Conservation (phyloP, 2,329 filamentous ascomycete species). For the Colletotrichum sp. region DNA sequence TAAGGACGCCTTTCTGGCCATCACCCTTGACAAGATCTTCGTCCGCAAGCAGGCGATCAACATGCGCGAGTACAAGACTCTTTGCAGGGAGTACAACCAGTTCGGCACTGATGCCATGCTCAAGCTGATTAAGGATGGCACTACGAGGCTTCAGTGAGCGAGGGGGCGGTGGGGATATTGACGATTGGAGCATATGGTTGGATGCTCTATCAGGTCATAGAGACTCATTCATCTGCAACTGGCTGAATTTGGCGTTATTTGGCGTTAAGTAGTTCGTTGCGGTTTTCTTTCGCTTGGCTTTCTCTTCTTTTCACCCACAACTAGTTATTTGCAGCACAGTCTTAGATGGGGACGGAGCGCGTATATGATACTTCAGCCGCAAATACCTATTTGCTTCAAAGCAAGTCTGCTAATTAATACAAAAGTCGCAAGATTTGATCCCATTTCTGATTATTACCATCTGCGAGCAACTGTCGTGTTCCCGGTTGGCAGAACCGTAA, state of each 20-base stretch:
- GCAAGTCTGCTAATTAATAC: not conserved
- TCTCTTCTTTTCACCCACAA: not conserved
- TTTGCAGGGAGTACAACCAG: not conserved
- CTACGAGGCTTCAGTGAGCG: not conserved
- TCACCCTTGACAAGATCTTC: not conserved
- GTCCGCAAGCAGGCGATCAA: not conserved
- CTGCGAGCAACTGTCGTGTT: not conserved
- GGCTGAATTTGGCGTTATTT: not conserved
- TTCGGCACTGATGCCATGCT: slow-evolving; percentile 6
- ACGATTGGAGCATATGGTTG: not conserved
- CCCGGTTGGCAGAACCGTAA: not conserved
- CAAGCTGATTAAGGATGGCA: not conserved
- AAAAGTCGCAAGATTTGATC: not conserved
- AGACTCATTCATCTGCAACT: not conserved
- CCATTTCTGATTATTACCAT: not conserved
- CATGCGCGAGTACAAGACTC: not conserved
- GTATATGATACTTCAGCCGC: not conserved
- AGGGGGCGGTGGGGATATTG: not conserved
- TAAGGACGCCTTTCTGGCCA: not conserved
- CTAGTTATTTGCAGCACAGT: not conserved
- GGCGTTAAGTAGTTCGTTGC: not conserved
- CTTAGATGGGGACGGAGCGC: rapidly evolving
- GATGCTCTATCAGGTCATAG: rapidly evolving
- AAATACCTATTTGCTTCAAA: not conserved
- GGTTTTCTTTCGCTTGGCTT: not conserved